A percentile compares a stretch with the other conserved stretches of the same genome.
Evolutionary conservation across 306 rosid genomes (phyloP).

Genomic region (Quercus wislizeni): DNA sequence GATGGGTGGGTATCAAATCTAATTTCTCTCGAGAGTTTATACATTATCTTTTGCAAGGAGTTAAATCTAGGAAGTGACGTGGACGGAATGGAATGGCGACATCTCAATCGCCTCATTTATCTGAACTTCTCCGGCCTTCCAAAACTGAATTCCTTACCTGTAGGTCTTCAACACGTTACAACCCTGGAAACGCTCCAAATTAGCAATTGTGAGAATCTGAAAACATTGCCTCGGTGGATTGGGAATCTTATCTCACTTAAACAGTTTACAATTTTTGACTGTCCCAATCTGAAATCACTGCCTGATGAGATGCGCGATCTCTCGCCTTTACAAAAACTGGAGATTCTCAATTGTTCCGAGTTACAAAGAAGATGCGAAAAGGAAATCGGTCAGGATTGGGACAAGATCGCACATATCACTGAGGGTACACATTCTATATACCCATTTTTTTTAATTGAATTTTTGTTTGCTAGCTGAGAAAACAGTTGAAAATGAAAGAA

Average conservation of each 20-base stretch:
- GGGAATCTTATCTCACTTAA: background rate
- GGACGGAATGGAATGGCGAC: background rate
- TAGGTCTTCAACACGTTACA: background rate
- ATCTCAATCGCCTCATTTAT: rapidly evolving
- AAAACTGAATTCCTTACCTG: background rate
- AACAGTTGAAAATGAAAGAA: too few relatives aligned
- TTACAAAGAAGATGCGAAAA: background rate
- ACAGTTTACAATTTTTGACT: rapidly evolving
- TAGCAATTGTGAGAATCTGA: rapidly evolving
- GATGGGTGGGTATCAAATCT: too few relatives aligned
- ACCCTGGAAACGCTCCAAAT: rapidly evolving
- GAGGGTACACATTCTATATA: too few relatives aligned
- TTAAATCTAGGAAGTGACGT: too few relatives aligned
- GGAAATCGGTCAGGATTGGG: background rate
- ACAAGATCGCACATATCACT: background rate
- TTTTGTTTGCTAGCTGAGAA: too few relatives aligned
- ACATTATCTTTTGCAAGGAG: rapidly evolving
- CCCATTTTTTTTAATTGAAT: too few relatives aligned
- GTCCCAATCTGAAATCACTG: background rate
- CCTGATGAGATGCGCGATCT: background rate
- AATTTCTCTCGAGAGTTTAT: rapidly evolving
- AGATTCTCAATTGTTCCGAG: rapidly evolving
- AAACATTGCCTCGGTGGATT: background rate
- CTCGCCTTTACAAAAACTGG: background rate
- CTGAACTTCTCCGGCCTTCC: background rate